Evolutionary conservation across 148 eudicot genomes (phyloP).

Genomic region (Spergularia marina): DNA sequence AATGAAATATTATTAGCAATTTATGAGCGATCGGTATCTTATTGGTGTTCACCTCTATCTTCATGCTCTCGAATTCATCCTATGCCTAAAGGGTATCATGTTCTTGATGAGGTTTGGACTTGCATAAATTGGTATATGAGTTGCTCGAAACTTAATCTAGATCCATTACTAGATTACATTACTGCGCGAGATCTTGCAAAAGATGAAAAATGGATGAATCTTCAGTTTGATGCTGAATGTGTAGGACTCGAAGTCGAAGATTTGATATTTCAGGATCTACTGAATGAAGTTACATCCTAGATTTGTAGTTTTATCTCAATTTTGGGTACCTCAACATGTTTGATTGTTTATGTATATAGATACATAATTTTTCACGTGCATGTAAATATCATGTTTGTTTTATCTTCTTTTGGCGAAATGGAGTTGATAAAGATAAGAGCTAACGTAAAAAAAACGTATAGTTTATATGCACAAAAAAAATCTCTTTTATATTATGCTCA

Average conservation of each 20-base stretch:
- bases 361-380: too few relatives aligned
- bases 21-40: slow-evolving; percentile 53
- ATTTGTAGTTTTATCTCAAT: neutral
- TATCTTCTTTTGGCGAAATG: too few relatives aligned
- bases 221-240: slow-evolving; percentile 75
- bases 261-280: slow-evolving; percentile 52
- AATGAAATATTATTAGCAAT: slow-evolving; percentile 61
- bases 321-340: neutral
- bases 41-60: slow-evolving; percentile 48
- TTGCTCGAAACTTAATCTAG: slow-evolving; percentile 35
- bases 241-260: slow-evolving; percentile 74
- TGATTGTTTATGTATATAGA: too few relatives aligned
- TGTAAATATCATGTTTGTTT: too few relatives aligned
- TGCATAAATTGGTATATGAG: slow-evolving; percentile 50
- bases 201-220: slow-evolving; percentile 79
- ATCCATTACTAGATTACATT: slow-evolving; percentile 44
- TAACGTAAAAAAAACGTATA: too few relatives aligned
- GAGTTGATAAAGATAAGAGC: too few relatives aligned
- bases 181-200: slow-evolving; percentile 52
- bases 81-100: slow-evolving; percentile 64
- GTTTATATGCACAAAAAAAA: too few relatives aligned
- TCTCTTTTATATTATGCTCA: too few relatives aligned
- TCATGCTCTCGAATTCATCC: slow-evolving; percentile 42
- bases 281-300: slow-evolving; percentile 43
- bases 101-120: slow-evolving; percentile 72